Base-by-base conservation (phyloP, 148 eudicot genomes). In the Rhododendron molle region DNA sequence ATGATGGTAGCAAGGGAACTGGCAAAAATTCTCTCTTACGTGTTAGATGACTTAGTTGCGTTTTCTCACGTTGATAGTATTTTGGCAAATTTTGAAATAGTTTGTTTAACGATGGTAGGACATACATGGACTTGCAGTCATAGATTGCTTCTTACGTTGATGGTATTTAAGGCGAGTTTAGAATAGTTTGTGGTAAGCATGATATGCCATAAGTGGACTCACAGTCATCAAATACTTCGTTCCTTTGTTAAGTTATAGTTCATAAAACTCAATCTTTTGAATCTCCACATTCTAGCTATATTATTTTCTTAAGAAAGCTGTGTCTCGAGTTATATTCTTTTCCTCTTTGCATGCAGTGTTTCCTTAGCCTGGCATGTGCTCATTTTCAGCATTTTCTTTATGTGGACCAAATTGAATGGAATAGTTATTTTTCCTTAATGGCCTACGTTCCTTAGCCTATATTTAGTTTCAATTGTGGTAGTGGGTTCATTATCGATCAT, bases 391-490 rank as follows among this genome's bases (percentile, higher is more conserved):
- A 20, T 40, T 76, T 21, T 16, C 23, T 76, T 43, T 77, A 20
- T 20, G 50, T 77, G 52, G 52, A 43, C 16, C 47, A 36, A 26
- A 26, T 36, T 81, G 65, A 34, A 36, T 81, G 28, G 83, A 56
- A 21, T 58, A 65, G 40, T 58, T 81, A 23, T 81, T 56, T 28
- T 26, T 56, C 50, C 47, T 54, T 20, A 81, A 56, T 36, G n/a
- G 11, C 10, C 1, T 52, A 21, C 38, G 46, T 11, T 79, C 18
- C 26, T 52, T 80, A 32, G 32, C 52, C 62, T 86, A 58, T 74
- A 77, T 62, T 71, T 86, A 38, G 80, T 81, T 81, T 81, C 71
- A 69, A 23, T 71, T 52, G 43, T 50, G 79, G 69, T 50, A 1
- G 72, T 15, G 40, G 38, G 7, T 5, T 69, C 16, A 65, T 34